These are phyloP conservation scores for Monoraphidium neglectum DNA, from an alignment of 139 green algal species.

Conservation along the genomic window DNA sequence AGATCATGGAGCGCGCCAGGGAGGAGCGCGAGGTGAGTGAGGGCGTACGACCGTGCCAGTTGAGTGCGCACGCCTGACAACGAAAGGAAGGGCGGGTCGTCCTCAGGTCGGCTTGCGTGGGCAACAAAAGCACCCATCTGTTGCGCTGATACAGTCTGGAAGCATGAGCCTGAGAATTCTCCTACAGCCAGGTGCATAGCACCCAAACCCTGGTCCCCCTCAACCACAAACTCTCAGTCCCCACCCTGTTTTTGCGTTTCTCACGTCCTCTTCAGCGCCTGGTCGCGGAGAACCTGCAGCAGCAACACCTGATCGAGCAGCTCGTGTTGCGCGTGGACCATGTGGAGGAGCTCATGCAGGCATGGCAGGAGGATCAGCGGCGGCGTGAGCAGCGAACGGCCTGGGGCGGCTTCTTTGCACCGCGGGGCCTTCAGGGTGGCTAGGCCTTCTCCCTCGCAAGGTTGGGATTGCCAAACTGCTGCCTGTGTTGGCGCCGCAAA, in stretches of 20 bases:
- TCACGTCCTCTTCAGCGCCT: slow-evolving; percentile 36
- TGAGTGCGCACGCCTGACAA: not conserved
- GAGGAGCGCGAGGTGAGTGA: slow-evolving; percentile 49
- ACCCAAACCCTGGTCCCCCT: not conserved
- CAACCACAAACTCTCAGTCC: not conserved
- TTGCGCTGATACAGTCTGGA: not conserved
- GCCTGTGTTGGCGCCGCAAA: too few species aligned
- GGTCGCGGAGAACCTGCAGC: slow-evolving; percentile 44
- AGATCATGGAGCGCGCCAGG: slow-evolving; percentile 30
- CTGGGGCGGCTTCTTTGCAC: slow-evolving; percentile 40
- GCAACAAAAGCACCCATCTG: not conserved
- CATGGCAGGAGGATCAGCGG: slow-evolving; percentile 16
- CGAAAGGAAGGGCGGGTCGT: too few species aligned
- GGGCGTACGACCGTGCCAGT: not conserved
- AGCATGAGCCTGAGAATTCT: not conserved
- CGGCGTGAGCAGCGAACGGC: not conserved
- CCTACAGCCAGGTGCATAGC: not conserved
- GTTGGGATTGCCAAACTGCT: too few species aligned
- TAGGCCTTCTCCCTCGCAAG: too few species aligned
- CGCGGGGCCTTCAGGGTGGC: slow-evolving; percentile 4
- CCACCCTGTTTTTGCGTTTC: not conserved
- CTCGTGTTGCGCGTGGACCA: slow-evolving; percentile 42
- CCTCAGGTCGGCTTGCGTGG: not conserved
- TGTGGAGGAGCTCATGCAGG: slow-evolving; percentile 38
- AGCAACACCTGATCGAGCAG: slow-evolving; percentile 45